A percentile compares a stretch with the other conserved stretches of the same genome.
Conservation (phyloP, 345 rosid genomes). For the Luvunga scandens region DNA sequence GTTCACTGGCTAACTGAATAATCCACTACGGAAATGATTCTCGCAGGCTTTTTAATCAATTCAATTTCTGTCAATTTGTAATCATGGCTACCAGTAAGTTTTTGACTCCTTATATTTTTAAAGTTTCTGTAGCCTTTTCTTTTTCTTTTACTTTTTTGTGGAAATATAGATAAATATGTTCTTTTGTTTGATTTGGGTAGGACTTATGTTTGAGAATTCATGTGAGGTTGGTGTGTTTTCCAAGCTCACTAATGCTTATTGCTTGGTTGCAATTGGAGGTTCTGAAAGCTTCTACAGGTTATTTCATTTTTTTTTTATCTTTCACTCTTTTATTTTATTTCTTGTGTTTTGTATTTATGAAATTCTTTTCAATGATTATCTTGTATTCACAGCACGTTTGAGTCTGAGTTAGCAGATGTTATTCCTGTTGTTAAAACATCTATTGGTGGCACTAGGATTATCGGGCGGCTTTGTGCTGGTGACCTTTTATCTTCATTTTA, state of each 20-base stretch:
- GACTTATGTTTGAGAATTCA: constrained; percentile 84
- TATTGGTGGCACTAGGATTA: constrained; percentile 75
- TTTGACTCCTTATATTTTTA: too few relatives aligned
- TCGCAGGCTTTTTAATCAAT: not conserved
- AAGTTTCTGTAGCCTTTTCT: not conserved
- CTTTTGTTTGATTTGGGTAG: constrained; percentile 24
- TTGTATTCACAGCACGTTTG: constrained; percentile 52
- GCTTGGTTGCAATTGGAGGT: constrained; percentile 90
- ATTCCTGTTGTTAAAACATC: constrained; percentile 94
- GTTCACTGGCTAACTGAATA: not conserved
- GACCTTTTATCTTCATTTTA: not conserved
- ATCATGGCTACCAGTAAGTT: constrained; percentile 41
- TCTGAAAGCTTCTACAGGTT: constrained; percentile 86
- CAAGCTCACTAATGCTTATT: constrained; percentile 84
- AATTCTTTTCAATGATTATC: constrained; percentile 4
- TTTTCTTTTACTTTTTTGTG: not conserved
- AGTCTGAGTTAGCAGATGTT: constrained; percentile 78
- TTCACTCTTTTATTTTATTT: not conserved
- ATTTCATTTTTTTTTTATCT: not conserved
- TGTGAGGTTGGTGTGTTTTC: constrained; percentile 88
- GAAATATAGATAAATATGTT: not conserved
- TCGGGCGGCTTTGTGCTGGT: constrained; percentile 92
- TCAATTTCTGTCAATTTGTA: not conserved
- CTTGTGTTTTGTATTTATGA: not conserved
- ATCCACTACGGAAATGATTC: not conserved